Evolutionary conservation across 129 eudicot species (phyloP).

Genomic region (Pulicaria dysenterica): DNA sequence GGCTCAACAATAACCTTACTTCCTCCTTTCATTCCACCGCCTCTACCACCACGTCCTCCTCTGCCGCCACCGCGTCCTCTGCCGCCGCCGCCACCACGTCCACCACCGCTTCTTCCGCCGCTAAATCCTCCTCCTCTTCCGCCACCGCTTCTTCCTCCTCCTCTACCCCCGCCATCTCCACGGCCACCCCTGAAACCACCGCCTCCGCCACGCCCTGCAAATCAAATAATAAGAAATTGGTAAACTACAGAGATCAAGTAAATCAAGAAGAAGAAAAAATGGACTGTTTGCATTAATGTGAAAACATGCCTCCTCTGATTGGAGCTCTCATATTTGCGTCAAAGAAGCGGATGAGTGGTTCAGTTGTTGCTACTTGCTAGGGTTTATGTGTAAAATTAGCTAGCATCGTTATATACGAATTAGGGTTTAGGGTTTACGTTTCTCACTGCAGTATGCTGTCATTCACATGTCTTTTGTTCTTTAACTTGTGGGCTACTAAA

Average conservation of each 20-base stretch:
- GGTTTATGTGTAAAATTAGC: constrained; percentile 29
- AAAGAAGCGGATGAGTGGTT: background rate
- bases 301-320: constrained; percentile 30
- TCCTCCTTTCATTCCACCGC: constrained; percentile 82
- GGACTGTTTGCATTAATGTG: background rate
- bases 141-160: constrained; percentile 60
- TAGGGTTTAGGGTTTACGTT: constrained; percentile 28
- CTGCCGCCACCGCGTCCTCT: constrained; percentile 48
- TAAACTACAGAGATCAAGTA: no score
- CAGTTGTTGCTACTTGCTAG: constrained; percentile 10
- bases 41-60: constrained; percentile 52
- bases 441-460: background rate
- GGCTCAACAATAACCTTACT: constrained; percentile 83
- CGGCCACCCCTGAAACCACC: constrained; percentile 55
- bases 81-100: constrained; percentile 55
- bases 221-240: constrained; percentile 2
- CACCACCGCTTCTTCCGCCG: constrained; percentile 44
- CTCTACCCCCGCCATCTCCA: constrained; percentile 47
- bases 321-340: constrained; percentile 36
- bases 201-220: constrained; percentile 54
- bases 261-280: background rate
- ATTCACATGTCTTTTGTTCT: background rate
- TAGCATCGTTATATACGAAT: constrained; percentile 12
- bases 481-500: background rate
- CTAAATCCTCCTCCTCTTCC: constrained; percentile 41